phyloP scores from a whole-genome alignment of 352 stramenopile species.

The Plasmopara halstedii region DNA sequence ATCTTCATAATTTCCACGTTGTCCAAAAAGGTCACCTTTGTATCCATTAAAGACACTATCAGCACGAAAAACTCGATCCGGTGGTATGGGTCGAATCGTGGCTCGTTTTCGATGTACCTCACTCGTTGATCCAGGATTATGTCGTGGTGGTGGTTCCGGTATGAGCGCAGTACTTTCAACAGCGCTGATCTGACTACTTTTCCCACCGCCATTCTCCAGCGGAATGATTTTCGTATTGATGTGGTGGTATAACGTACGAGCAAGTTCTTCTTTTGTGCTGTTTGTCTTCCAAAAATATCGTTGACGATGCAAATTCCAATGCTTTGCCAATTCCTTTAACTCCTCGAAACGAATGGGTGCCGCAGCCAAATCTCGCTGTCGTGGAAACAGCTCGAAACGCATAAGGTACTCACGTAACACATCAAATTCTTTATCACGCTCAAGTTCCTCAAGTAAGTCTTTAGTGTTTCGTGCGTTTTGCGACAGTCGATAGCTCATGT shows the following conservation, averaged over 20 bases:
- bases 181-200: too few species aligned
- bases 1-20: constrained; percentile 76
- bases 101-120: constrained; percentile 56
- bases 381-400: constrained; percentile 71
- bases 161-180: constrained; percentile 11
- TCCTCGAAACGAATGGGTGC: constrained; percentile 86
- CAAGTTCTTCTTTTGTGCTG: constrained; percentile 83
- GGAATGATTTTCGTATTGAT: constrained; percentile 85
- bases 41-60: constrained; percentile 62
- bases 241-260: constrained; percentile 74
- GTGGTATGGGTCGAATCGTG: constrained; percentile 21
- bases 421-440: constrained; percentile 83
- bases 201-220: constrained; percentile 43
- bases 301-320: constrained; percentile 86
- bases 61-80: constrained; percentile 14
- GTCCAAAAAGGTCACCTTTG: constrained; percentile 72
- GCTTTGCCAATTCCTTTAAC: constrained; percentile 85
- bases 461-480: constrained; percentile 76
- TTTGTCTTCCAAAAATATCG: constrained; percentile 89
- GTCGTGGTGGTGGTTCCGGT: constrained; percentile 29
- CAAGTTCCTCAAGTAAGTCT: constrained; percentile 76
- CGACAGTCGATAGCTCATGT: constrained; percentile 79
- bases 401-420: constrained; percentile 78
- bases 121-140: constrained; percentile 16
- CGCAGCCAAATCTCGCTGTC: constrained; percentile 57